phyloP scores from a whole-genome alignment of 768 basidiomycete species.

The Leccinum aurantiacum region DNA sequence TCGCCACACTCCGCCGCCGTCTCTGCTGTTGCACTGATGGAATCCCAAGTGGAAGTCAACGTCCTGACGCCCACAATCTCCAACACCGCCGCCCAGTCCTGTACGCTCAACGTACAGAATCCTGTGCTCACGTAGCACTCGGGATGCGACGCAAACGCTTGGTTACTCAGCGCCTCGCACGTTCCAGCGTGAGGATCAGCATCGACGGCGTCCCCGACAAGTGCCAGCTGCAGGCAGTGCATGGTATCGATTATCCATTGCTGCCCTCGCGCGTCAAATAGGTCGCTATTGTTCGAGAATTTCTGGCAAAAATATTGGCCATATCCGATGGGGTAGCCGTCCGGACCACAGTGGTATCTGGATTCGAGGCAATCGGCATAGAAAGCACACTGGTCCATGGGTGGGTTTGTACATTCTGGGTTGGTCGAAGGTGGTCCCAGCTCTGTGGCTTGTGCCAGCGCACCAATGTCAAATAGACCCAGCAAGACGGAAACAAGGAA shows the following conservation, averaged over 20 bases:
- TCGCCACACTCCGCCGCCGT: conserved; percentile 10
- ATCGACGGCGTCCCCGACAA: conserved; percentile 38
- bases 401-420: conserved; percentile 30
- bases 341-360: not conserved
- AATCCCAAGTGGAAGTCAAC: conserved; percentile 19
- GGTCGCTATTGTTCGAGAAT: not conserved
- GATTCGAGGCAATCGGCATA: not conserved
- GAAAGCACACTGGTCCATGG: conserved; percentile 38
- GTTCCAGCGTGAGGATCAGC: conserved; percentile 5
- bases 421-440: not conserved
- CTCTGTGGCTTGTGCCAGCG: not conserved
- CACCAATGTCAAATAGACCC: not conserved
- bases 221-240: conserved; percentile 1
- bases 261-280: not conserved
- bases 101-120: conserved; percentile 37
- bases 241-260: not conserved
- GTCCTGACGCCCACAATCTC: conserved; percentile 27
- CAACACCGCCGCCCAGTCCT: conserved; percentile 40
- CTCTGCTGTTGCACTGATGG: conserved; percentile 13
- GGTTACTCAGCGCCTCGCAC: not conserved
- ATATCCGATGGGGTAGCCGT: not conserved
- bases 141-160: not conserved
- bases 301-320: not conserved
- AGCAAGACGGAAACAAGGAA: not conserved
- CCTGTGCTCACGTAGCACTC: conserved; percentile 31